Base-by-base conservation (phyloP, 768 basidiomycete genomes). In the Auricularia sp. region DNA sequence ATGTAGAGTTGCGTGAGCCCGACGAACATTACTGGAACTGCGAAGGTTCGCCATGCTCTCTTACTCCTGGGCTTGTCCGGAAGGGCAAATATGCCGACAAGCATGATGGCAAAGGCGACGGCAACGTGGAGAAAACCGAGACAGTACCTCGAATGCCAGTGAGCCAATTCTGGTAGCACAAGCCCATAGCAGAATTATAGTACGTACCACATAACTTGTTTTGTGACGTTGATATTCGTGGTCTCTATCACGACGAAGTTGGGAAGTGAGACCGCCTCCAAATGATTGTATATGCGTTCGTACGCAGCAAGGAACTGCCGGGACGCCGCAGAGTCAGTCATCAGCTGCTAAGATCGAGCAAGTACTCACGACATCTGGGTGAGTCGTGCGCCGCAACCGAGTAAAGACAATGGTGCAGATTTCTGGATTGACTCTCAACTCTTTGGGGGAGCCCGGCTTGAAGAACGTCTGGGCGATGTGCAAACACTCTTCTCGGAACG, bases 221-320 rank as follows among this genome's bases (percentile, higher is more conserved):
- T 77, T 21, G 75, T 73, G 11, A 72, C 63, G 69, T 78, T 78
- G 63, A 77, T 74, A 63, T 78, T 77, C 1, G 74, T 67, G 24
- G 70, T 71, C 45, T 75, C 68, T 21, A 62, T 54, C 3, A 69
- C 66, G 59, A 80, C 73, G 66, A 78, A 80, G 36, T 69, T 66
- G 14, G 75, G 76, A 36, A 78, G 66, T 61, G 72, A 73, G 24
- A 62, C 54, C 6, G 56, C 69, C 65, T 76, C 75, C 6, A 79
- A 69, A 21, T 68, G 62, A 62, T 70, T 67, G 62, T 75, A 77
- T 11, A 74, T 69, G 59, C 73, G 71, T 65, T 77, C 73, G 63
- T 77, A 78, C 3, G 70, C 73, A 16, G 75, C 72, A 7, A 75
- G 68, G 61, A 79, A 76, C 77, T 77, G 29, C n/a, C 24, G 33